Percentiles rank a stretch among this genome's conserved stretches.
These are phyloP conservation scores for Lactifluus rugatus DNA, from an alignment of 768 basidiomycete species.

Conservation along the genomic window DNA sequence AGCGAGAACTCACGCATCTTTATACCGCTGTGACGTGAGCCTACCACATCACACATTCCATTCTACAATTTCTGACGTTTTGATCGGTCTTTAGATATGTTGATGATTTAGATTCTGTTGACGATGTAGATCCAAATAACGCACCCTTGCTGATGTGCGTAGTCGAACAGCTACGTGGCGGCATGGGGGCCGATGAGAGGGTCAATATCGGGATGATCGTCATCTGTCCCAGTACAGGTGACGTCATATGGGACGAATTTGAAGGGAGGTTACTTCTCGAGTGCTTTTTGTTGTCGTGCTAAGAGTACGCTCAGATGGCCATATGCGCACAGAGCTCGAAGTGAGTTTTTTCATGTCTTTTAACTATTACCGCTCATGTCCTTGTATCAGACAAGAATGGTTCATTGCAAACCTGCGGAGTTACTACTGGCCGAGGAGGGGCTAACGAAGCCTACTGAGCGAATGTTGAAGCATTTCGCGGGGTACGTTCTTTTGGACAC, in stretches of 20 bases:
- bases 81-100: slow-evolving; percentile 50
- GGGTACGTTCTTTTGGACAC: slow-evolving; percentile 33
- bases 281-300: neutral
- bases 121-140: slow-evolving; percentile 44
- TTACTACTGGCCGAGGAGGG: slow-evolving; percentile 53
- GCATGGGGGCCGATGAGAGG: slow-evolving; percentile 35
- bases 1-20: slow-evolving; percentile 61
- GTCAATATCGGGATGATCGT: slow-evolving; percentile 60
- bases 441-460: slow-evolving; percentile 61
- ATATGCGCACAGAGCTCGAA: slow-evolving; percentile 86
- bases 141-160: slow-evolving; percentile 71
- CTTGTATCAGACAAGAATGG: slow-evolving; percentile 61
- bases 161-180: slow-evolving; percentile 43
- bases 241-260: slow-evolving; percentile 90
- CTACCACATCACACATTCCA: neutral
- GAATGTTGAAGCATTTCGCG: slow-evolving; percentile 64
- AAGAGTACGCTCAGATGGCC: slow-evolving; percentile 42
- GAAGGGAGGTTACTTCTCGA: slow-evolving; percentile 39
- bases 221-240: slow-evolving; percentile 81
- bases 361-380: neutral
- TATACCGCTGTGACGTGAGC: slow-evolving; percentile 85
- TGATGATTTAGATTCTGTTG: slow-evolving; percentile 63
- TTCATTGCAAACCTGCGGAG: slow-evolving; percentile 78
- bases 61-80: neutral
- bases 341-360: slow-evolving; percentile 28